phyloP scores from a whole-genome alignment of 768 basidiomycete species.

The Leccinum ochraceum region DNA sequence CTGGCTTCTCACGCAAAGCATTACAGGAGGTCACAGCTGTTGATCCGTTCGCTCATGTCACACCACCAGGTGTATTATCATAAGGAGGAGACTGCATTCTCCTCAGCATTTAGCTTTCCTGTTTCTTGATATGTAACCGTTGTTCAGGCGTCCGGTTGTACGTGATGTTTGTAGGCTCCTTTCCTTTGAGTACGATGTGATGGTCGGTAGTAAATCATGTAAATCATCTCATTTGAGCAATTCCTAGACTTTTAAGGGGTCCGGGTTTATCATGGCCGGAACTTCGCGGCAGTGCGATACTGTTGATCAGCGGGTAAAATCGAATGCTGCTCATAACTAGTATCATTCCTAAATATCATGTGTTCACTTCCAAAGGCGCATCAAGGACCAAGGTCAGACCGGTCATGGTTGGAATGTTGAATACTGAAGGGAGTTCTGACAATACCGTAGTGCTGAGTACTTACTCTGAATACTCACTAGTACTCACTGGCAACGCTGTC shows the following conservation, averaged over 20 bases:
- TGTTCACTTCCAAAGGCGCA: no score
- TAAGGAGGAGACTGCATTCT: background rate
- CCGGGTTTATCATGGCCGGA: no score
- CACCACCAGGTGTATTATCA: background rate
- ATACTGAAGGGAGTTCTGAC: no score
- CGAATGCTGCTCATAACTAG: no score
- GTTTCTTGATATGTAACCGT: background rate
- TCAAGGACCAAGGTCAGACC: no score
- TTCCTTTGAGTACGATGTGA: background rate
- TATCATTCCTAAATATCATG: rapidly evolving
- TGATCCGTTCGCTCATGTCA: slow-evolving; percentile 16
- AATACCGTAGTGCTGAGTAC: no score
- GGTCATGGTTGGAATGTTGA: no score
- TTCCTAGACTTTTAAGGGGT: no score
- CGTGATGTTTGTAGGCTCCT: background rate
- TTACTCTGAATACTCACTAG: no score
- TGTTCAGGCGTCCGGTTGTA: background rate
- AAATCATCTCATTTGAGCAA: background rate
- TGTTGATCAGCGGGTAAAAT: no score
- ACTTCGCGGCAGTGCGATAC: no score
- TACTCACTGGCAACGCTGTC: no score
- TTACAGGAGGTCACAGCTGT: slow-evolving; percentile 6
- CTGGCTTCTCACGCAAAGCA: background rate
- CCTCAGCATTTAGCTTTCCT: background rate
- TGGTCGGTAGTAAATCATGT: background rate